Evolutionary conservation across 1,284 basidiomycete genomes (phyloP), one percentile per base, ranked within the genome.

Genomic region (Farysia itapuensis): DNA sequence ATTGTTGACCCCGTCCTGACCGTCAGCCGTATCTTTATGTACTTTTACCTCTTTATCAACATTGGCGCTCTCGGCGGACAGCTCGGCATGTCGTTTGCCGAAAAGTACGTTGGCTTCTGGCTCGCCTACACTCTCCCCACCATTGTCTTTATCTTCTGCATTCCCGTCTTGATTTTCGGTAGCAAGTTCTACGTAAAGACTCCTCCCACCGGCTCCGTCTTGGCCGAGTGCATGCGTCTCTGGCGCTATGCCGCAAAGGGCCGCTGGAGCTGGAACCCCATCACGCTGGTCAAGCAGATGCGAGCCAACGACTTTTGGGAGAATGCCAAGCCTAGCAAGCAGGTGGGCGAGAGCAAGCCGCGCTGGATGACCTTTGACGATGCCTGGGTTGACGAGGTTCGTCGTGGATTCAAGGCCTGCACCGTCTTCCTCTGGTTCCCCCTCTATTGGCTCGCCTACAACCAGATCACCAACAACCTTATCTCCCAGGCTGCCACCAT

Each of bases 321-420:
- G 42, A 79, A 70, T 33, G 87, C 82, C 4, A 89, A 88, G 76
- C 88, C 88, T 9, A 67, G 68, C n/a, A 66, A 75, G 42, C 88
- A 56, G 46, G 32, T 46, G 31, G 71, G 78, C 39, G 41, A 53
- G 16, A 54, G 70, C 37, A 69, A 67, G 32, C 79, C 78, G 1
- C 14, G 40, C 8, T 81, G 77, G 79, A 78, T 79, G 71, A 78
- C 70, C 6, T 81, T 77, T 71, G 80, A 81, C 64, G 80, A 81
- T 60, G 54, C 67, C 35, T 81, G 80, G 84, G 88, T 93, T 13
- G 87, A 90, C 43, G 90, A 93, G 74, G 84, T 92, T 39, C 81
- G 82, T 45, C 83, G 89, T 67, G 89, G 87, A 2, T 78, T 90
- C 78, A 89, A 88, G 77, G 90, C 90, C 8, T 93, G 90, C 78